Percentiles rank a stretch among this genome's conserved stretches.
phyloP scores from a whole-genome alignment of 2,329 filamentous ascomycete species.

The Fusarium equiseti region DNA sequence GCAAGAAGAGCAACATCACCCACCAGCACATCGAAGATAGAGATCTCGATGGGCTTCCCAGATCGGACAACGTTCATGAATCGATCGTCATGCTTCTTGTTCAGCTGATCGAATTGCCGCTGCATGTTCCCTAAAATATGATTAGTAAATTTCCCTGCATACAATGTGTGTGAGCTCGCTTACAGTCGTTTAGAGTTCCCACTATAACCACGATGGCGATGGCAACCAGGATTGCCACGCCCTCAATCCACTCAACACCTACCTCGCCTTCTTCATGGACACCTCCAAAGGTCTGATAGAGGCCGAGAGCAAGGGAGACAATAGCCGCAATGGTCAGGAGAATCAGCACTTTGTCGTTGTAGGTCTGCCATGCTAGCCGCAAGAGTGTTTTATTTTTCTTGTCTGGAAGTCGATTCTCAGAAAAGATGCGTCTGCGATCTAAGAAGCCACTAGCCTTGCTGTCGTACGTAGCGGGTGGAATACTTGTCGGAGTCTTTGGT shows the following conservation, averaged over 20 bases:
- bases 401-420: constrained; percentile 73
- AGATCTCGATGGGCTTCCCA: constrained; percentile 72
- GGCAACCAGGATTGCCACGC: constrained; percentile 74
- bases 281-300: constrained; percentile 74
- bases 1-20: constrained; percentile 78
- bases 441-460: constrained; percentile 42
- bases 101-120: constrained; percentile 72
- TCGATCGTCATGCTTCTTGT: constrained; percentile 71
- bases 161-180: constrained; percentile 45
- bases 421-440: constrained; percentile 58
- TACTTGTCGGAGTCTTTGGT: constrained; percentile 41
- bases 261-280: constrained; percentile 58
- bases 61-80: constrained; percentile 76
- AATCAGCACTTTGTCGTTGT: constrained; percentile 80
- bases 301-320: constrained; percentile 75
- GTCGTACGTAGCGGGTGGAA: constrained; percentile 43
- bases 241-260: constrained; percentile 76
- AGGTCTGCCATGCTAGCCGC: constrained; percentile 75
- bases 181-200: constrained; percentile 73
- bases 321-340: constrained; percentile 75
- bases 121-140: constrained; percentile 76
- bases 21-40: constrained; percentile 74
- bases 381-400: constrained; percentile 72
- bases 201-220: constrained; percentile 71
- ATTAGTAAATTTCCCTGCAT: constrained; percentile 54